phyloP scores from a whole-genome alignment of 2,329 filamentous ascomycete genomes.

The Didymella pinodella region DNA sequence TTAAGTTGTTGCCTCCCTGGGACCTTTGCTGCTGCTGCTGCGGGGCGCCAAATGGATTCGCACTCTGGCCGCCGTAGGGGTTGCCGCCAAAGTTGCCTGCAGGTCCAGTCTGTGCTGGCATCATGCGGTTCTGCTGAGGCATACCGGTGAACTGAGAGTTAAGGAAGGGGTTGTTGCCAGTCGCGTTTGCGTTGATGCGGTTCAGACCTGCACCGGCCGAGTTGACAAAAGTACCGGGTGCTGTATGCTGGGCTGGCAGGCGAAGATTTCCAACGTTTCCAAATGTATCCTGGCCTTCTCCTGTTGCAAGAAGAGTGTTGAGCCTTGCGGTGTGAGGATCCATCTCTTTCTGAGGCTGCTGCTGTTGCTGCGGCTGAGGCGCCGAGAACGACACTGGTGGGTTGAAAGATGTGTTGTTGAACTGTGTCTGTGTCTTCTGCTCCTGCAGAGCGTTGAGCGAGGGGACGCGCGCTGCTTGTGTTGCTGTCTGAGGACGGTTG shows the following conservation, averaged over 20 bases:
- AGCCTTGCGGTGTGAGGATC: conserved; percentile 75
- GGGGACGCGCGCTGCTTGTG: conserved; percentile 67
- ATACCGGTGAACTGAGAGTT: conserved; percentile 80
- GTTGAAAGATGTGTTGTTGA: conserved; percentile 62
- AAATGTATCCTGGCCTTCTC: conserved; percentile 96
- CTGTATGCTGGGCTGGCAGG: conserved; percentile 95
- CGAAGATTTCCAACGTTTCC: conserved; percentile 96
- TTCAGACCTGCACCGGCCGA: conserved; percentile 84
- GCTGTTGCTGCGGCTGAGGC: conserved; percentile 37
- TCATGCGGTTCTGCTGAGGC: conserved; percentile 57
- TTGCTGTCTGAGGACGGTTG: conserved; percentile 65
- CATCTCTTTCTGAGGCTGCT: conserved; percentile 48
- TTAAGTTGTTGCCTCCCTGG: conserved; percentile 64
- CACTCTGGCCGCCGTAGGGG: conserved; percentile 55
- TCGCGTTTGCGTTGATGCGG: conserved; percentile 71
- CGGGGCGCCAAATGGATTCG: conserved; percentile 65
- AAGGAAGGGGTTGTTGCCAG: conserved; percentile 90
- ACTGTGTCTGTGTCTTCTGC: conserved; percentile 76
- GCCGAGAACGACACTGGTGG: conserved; percentile 56
- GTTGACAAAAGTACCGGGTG: conserved; percentile 95
- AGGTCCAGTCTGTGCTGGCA: conserved; percentile 62
- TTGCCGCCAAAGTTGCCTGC: conserved; percentile 56
- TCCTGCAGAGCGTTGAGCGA: conserved; percentile 80
- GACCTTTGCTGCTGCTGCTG: conserved; percentile 51
- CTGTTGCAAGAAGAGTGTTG: conserved; percentile 83